Conservation (phyloP, 495 filamentous ascomycete genomes). For the Neurospora sp. region DNA sequence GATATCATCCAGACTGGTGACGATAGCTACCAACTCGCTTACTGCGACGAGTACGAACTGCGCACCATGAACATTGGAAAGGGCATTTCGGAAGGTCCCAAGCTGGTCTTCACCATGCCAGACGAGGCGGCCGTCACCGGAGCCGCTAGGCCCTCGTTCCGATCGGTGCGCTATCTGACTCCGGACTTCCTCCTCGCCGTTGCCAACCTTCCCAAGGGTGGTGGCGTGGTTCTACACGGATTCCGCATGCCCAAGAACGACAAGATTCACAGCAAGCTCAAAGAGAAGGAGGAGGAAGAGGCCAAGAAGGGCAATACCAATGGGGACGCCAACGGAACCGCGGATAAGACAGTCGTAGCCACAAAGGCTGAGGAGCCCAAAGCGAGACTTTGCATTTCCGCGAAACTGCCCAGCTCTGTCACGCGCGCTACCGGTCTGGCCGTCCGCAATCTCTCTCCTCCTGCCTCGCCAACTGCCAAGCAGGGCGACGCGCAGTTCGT, state of each 20-base stretch:
- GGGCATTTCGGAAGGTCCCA: slow-evolving; percentile 43
- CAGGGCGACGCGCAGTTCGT: slow-evolving; percentile 59
- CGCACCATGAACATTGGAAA: slow-evolving; percentile 43
- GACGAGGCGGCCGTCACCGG: slow-evolving; percentile 33
- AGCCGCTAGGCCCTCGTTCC: slow-evolving; percentile 43
- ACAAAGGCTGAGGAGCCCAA: slow-evolving; percentile 16
- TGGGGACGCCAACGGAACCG: neutral
- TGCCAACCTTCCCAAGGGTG: slow-evolving; percentile 36
- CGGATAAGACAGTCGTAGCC: neutral
- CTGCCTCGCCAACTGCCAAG: slow-evolving; percentile 29
- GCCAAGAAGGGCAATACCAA: slow-evolving; percentile 13
- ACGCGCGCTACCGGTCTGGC: slow-evolving; percentile 59
- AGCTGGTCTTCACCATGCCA: slow-evolving; percentile 52
- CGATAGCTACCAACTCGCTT: slow-evolving; percentile 59
- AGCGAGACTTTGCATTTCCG: slow-evolving; percentile 32
- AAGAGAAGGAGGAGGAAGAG: slow-evolving; percentile 20
- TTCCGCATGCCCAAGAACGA: slow-evolving; percentile 30
- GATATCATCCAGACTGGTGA: slow-evolving; percentile 56
- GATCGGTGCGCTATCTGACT: slow-evolving; percentile 67
- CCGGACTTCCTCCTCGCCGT: slow-evolving; percentile 63
- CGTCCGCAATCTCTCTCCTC: slow-evolving; percentile 52
- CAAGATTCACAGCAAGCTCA: slow-evolving; percentile 34
- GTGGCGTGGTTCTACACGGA: slow-evolving; percentile 43
- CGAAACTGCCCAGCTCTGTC: slow-evolving; percentile 32
- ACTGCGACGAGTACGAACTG: slow-evolving; percentile 72